Evolutionary conservation across 257 asterid genomes (phyloP).

Genomic region (Rehmannia glutinosa): DNA sequence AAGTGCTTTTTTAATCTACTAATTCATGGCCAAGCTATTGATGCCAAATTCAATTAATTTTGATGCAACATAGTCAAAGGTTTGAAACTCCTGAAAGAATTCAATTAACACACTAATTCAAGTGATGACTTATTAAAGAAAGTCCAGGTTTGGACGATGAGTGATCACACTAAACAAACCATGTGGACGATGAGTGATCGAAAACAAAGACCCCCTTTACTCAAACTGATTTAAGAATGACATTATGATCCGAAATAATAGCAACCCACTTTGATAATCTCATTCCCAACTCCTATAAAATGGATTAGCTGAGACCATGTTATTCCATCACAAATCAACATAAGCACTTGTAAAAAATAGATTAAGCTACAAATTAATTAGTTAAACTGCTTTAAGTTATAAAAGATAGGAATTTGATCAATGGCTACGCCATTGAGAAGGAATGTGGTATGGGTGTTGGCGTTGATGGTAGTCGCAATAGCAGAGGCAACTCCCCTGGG

Average conservation of each 20-base stretch:
- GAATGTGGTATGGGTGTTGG: slow-evolving; percentile 6
- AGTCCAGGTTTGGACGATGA: too few relatives aligned
- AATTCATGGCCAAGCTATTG: slow-evolving; percentile 16
- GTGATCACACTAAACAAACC: background rate
- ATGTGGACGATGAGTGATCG: background rate
- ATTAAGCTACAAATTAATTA: background rate
- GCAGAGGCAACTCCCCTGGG: slow-evolving; percentile 45
- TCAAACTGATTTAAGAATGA: background rate
- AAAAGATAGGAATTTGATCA: background rate
- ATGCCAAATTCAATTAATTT: background rate
- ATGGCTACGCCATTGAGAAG: slow-evolving; percentile 19
- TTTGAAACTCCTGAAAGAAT: background rate
- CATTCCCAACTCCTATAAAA: slow-evolving; percentile 24
- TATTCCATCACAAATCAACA: background rate
- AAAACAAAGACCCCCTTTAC: background rate
- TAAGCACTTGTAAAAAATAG: background rate
- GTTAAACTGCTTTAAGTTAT: background rate
- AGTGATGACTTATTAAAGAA: too few relatives aligned
- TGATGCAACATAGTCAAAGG: background rate
- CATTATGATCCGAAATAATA: slow-evolving; percentile 11
- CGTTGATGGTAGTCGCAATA: slow-evolving; percentile 9
- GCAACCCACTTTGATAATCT: background rate
- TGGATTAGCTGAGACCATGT: background rate
- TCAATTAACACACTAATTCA: background rate
- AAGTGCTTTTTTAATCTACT: background rate